Evolutionary conservation across 495 filamentous ascomycete genomes (phyloP), one percentile per base, ranked within the genome.

Genomic region (Hamigera avellanea): DNA sequence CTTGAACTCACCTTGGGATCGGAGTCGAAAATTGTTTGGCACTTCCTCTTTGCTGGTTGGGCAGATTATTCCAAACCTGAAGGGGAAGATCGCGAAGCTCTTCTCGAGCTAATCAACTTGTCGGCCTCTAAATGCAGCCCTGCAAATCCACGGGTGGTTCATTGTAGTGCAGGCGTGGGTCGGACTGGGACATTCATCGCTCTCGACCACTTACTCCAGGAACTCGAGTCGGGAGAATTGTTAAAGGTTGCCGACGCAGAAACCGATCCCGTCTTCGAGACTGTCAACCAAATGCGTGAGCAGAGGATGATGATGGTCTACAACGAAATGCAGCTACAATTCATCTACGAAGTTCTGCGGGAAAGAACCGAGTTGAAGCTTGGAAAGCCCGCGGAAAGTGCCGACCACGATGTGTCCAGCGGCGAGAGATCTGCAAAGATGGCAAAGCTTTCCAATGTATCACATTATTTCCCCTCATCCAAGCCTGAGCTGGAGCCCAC

Each of bases 281-380:
- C 78, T 6, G 93, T 99, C 31, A 78, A 93, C 43, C 61, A 65
- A 46, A 69, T 99, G 48, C 73, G 93, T 18, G 73, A 89, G 57
- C 93, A 99, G 62, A 69, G 93, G 26, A 84, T 85, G 73, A 83
- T 80, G 54, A 99, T 96, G 93, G 93, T 99, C 3, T 91, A 96
- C 58, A 80, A 81, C 19, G 82, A 88, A 50, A 56, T 70, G 45
- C 93, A 99, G 59, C 86, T 85, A 50, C 55, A 72, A 13, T 96
- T 99, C 52, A 72, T 99, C 29, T 96, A 99, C 60, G 76, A 85
- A 47, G 85, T 94, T 0, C 48, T 95, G 38, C 70, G 74, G 31
- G 83, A 88, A 54, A 63, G 78, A 44, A 83, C 80, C 53, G 57
- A 71, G 33, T 54, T 73, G 21, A 80, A 71, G 52, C 49, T 67